These are phyloP conservation scores for Picea sitchensis DNA, from an alignment of 75 land plant genomes.

Conservation along the genomic window DNA sequence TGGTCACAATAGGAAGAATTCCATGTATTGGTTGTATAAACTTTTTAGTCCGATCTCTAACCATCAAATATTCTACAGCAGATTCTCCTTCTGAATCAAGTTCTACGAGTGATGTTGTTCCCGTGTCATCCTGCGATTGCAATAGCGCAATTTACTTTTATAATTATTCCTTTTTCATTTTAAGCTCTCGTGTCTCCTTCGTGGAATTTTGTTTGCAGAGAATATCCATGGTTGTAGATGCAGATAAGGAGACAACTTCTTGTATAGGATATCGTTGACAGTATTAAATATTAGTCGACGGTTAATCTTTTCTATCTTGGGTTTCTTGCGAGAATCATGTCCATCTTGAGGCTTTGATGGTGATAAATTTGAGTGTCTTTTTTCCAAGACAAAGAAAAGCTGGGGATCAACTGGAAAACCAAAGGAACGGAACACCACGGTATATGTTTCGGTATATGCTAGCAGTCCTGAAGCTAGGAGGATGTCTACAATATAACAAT, in stretches of 20 bases:
- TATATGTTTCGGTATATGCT: conserved; percentile 1
- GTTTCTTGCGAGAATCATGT: not conserved
- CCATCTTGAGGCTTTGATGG: not conserved
- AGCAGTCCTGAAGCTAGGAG: conserved; percentile 61
- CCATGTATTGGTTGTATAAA: conserved; percentile 12
- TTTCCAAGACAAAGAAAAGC: conserved; percentile 6
- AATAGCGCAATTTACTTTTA: not conserved
- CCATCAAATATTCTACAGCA: conserved; percentile 12
- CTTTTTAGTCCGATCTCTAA: conserved; percentile 15
- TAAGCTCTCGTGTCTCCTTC: conserved; percentile 10
- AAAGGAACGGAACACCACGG: conserved; percentile 5
- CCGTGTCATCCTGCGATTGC: not conserved
- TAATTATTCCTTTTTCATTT: not conserved
- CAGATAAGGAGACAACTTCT: conserved; percentile 21
- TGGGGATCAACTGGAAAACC: conserved; percentile 8
- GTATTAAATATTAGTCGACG: conserved; percentile 70
- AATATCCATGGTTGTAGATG: conserved; percentile 16
- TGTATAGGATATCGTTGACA: conserved; percentile 67
- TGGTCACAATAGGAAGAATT: conserved; percentile 14
- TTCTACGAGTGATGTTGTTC: not conserved
- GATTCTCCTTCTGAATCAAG: not conserved
- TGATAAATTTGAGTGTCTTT: not conserved
- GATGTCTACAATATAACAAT: conserved; percentile 54
- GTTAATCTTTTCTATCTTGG: conserved; percentile 25
- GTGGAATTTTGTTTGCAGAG: not conserved